Percentiles rank a stretch among this genome's conserved stretches.
Evolutionary conservation across 2,329 filamentous ascomycete species (phyloP).

Genomic region (Diplodia corticola): DNA sequence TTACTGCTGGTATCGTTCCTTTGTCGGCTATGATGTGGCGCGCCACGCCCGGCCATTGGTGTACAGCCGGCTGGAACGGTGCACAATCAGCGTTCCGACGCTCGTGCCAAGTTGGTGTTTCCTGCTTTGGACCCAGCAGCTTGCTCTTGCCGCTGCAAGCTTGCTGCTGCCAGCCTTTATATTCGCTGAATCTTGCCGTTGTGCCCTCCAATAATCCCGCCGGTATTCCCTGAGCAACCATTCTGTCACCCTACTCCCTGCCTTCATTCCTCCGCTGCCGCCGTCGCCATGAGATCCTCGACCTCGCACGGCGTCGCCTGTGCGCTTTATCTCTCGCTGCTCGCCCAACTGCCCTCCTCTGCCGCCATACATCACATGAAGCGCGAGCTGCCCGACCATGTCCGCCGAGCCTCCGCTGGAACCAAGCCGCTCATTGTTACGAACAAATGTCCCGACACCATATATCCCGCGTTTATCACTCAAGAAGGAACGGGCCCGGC

Average conservation of each 20-base stretch:
- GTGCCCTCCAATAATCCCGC: background rate
- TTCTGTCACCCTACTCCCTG: background rate
- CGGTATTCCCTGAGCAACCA: background rate
- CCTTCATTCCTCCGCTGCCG: background rate
- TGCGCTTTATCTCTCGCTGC: conserved; percentile 3
- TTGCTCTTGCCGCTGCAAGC: conserved; percentile 12
- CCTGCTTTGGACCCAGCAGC: conserved; percentile 2
- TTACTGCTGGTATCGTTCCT: background rate
- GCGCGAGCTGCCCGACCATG: conserved; percentile 24
- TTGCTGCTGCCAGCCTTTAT: conserved; percentile 12
- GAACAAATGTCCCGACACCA: conserved; percentile 69
- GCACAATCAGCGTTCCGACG: background rate
- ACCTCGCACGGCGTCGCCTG: background rate
- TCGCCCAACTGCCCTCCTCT: conserved; percentile 1
- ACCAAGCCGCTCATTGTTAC: conserved; percentile 62
- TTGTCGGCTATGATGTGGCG: background rate
- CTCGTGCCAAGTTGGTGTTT: conserved; percentile 14
- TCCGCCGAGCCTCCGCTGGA: conserved; percentile 1
- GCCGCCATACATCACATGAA: conserved; percentile 35
- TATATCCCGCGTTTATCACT: conserved; percentile 76
- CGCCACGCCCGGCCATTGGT: conserved; percentile 1
- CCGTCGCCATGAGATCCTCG: background rate
- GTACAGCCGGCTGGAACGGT: background rate
- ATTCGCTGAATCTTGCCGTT: background rate
- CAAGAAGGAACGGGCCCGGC: conserved; percentile 69